phyloP scores from a whole-genome alignment of 2,329 filamentous ascomycete genomes.

The Cercospora sp. region DNA sequence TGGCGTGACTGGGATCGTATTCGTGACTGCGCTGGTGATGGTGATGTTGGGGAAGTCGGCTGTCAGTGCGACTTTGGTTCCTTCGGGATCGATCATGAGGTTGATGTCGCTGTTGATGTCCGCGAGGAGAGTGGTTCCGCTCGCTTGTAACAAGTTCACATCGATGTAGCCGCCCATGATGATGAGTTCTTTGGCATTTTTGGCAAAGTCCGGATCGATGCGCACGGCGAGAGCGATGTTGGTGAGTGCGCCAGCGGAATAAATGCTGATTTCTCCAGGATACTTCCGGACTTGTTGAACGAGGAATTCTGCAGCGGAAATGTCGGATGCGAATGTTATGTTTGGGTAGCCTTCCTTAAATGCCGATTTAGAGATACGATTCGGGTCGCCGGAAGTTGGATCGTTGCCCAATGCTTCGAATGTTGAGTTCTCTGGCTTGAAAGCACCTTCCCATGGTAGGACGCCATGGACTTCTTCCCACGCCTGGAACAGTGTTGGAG shows the following conservation, averaged over 20 bases:
- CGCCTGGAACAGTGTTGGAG: conserved; percentile 44
- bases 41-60: conserved; percentile 50
- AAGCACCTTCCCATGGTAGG: conserved; percentile 51
- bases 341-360: conserved; percentile 53
- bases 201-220: conserved; percentile 51
- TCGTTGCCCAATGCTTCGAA: conserved; percentile 47
- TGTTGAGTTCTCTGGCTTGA: conserved; percentile 48
- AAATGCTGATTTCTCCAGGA: conserved; percentile 54
- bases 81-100: conserved; percentile 55
- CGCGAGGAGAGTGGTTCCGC: conserved; percentile 32
- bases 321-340: conserved; percentile 43
- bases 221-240: conserved; percentile 53
- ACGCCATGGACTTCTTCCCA: conserved; percentile 50
- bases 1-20: conserved; percentile 47
- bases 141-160: conserved; percentile 37
- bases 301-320: conserved; percentile 50
- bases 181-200: conserved; percentile 49
- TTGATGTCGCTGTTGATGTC: conserved; percentile 47
- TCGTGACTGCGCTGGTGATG: conserved; percentile 52
- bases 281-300: conserved; percentile 50
- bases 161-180: conserved; percentile 57
- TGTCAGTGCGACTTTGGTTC: conserved; percentile 52
- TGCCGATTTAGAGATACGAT: conserved; percentile 44
- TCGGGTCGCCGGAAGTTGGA: conserved; percentile 50
- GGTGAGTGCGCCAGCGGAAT: conserved; percentile 50